These are phyloP conservation scores for Chaetomium cochliodes DNA, from an alignment of 495 filamentous ascomycete genomes.

Conservation along the genomic window DNA sequence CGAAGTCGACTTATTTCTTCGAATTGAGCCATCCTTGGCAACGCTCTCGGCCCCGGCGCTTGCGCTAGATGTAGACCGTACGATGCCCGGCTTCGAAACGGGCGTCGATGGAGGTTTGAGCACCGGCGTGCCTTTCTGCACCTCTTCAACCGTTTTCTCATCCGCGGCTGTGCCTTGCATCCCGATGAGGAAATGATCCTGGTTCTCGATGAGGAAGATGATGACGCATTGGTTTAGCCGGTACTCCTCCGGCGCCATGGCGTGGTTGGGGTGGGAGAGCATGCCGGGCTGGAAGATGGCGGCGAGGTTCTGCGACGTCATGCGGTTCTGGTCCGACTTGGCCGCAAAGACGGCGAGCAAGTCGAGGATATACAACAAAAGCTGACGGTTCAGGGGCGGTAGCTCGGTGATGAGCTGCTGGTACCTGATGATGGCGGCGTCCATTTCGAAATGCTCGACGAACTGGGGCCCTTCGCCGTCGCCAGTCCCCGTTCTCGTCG, in stretches of 20 bases:
- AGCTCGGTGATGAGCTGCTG: conserved; percentile 89
- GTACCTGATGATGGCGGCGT: conserved; percentile 75
- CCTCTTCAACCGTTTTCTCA: conserved; percentile 80
- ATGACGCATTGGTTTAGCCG: conserved; percentile 94
- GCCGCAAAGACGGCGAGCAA: conserved; percentile 97
- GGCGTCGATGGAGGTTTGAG: conserved; percentile 56
- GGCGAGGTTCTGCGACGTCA: conserved; percentile 92
- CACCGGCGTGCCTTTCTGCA: conserved; percentile 65
- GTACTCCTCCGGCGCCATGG: conserved; percentile 93
- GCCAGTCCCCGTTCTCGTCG: conserved; percentile 70
- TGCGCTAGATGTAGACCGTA: conserved; percentile 78
- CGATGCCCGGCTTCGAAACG: conserved; percentile 50
- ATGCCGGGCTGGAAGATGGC: conserved; percentile 98
- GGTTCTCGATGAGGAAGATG: conserved; percentile 97
- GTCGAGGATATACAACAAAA: conserved; percentile 95
- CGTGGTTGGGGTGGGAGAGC: conserved; percentile 88
- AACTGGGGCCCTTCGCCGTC: conserved; percentile 55
- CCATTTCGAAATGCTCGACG: conserved; percentile 69
- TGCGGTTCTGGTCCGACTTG: conserved; percentile 93
- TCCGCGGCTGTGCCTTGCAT: conserved; percentile 92
- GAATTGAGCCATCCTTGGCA: conserved; percentile 70
- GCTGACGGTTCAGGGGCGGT: conserved; percentile 88
- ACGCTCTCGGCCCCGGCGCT: conserved; percentile 85
- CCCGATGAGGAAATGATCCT: conserved; percentile 85
- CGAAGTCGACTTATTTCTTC: conserved; percentile 76